Base-by-base conservation (phyloP, 192 early-diverging fungal species). In the Linnemannia zychae region DNA sequence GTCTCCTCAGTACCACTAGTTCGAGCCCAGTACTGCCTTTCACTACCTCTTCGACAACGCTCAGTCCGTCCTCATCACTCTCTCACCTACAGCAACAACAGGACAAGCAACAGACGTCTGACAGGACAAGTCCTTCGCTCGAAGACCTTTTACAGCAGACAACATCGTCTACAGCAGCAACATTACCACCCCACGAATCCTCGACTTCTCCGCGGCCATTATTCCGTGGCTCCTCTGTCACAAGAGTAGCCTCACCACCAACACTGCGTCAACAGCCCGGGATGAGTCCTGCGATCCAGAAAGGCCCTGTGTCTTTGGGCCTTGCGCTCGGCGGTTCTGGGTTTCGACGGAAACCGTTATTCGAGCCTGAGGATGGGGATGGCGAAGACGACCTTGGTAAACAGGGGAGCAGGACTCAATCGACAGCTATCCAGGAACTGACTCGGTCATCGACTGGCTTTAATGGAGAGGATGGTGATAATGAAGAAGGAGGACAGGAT, bases 261-360 rank as follows among this genome's bases (percentile, higher is more conserved):
- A 63, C 28, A 24, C 38, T 53, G 1, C 67, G 52, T 28, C 67
- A 57, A 36, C 77, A 74, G 28, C 83, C 83, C 16, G 83, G 83
- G 40, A 85, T 71, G 77, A 85, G 83, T 40, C 78, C 83, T 36
- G 83, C 77, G 1, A 85, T 85, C 63, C 83, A 85, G 44, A 79
- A 75, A 38, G 77, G 78, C 0, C 50, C 77, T 6, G 70, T 76
- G 7, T 76, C 83, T 2, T 67, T 85, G 24, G 83, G 83, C 9
- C 44, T 85, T 3, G 83, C 83, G 7, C 78, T 79, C n/a, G 83
- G 83, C 9, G 83, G 83, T 67, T 85, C 83, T 18, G 69, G 83
- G 4, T 85, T 85, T 18, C 63, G 83, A 31, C 46, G 83, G 53
- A 85, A 85, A 67, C 77, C 83, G 46, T 67, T 85, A 3, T 85